These are phyloP conservation scores for Boletus rubescentipes DNA, from an alignment of 768 basidiomycete species.

Conservation along the genomic window DNA sequence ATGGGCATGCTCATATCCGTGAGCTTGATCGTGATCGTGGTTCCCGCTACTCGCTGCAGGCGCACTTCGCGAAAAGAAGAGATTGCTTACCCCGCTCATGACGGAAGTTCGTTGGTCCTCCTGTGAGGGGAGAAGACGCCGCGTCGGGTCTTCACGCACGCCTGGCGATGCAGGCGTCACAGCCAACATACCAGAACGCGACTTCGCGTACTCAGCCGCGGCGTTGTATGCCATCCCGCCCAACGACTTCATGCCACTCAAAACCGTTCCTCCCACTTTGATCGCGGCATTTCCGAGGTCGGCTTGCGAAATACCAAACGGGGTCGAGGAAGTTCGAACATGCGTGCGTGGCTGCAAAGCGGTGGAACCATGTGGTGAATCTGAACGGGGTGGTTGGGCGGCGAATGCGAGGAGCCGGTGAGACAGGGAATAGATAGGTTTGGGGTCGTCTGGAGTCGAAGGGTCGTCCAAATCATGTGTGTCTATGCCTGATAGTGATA, in stretches of 20 bases:
- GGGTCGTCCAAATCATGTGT: constrained; percentile 16
- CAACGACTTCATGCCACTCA: constrained; percentile 63
- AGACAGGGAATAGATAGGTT: constrained; percentile 60
- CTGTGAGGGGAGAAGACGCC: constrained; percentile 21
- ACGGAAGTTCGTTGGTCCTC: constrained; percentile 22
- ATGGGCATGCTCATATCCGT: constrained; percentile 5
- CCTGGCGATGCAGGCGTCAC: constrained; percentile 10
- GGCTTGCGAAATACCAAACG: constrained; percentile 41
- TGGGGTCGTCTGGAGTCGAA: constrained; percentile 26
- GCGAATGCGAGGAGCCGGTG: constrained; percentile 64
- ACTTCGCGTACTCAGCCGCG: constrained; percentile 39
- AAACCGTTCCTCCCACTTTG: constrained; percentile 58
- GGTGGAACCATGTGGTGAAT: constrained; percentile 11
- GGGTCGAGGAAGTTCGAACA: constrained; percentile 25
- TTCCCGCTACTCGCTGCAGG: constrained; percentile 41
- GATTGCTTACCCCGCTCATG: constrained; percentile 30
- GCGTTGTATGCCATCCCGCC: constrained; percentile 62
- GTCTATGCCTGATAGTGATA: constrained; percentile 41
- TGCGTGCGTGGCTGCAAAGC: constrained; percentile 23
- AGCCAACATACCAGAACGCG: constrained; percentile 20
- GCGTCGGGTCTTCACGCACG: constrained; percentile 3
- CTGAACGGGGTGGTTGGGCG: constrained; percentile 32
- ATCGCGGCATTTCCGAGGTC: constrained; percentile 55
- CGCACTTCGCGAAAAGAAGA: constrained; percentile 65
- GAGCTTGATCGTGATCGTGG: constrained; percentile 9